These are phyloP conservation scores for Puccinia novopanici DNA, from an alignment of 1,284 basidiomycete species.

Conservation along the genomic window DNA sequence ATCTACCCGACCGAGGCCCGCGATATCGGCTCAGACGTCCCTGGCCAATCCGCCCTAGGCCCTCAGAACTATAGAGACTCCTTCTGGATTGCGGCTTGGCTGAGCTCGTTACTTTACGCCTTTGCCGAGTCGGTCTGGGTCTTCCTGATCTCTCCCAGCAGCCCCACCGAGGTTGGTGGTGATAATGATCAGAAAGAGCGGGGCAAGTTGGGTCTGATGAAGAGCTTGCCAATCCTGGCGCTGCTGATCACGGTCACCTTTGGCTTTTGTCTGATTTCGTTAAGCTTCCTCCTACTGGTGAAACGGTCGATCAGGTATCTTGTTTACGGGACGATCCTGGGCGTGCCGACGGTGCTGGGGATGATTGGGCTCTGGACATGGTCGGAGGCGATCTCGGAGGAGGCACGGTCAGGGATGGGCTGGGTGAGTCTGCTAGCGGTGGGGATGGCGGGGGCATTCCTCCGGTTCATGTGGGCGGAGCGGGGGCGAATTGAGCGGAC, in stretches of 20 bases:
- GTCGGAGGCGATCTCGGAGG: conserved; percentile 39
- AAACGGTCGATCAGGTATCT: conserved; percentile 36
- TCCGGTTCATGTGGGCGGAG: conserved; percentile 32
- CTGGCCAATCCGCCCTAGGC: conserved; percentile 32
- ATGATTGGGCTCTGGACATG: conserved; percentile 45
- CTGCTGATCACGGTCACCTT: conserved; percentile 36
- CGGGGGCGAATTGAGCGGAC: conserved; percentile 32
- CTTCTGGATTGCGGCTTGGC: conserved; percentile 46
- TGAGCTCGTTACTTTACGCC: conserved; percentile 39
- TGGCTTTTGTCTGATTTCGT: conserved; percentile 26
- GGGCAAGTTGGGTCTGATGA: conserved; percentile 6
- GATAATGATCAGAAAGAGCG: not conserved
- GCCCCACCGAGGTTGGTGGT: not conserved
- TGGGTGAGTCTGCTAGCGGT: conserved; percentile 27
- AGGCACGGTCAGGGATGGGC: conserved; percentile 11
- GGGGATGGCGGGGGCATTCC: conserved; percentile 2
- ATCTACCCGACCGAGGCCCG: conserved; percentile 49
- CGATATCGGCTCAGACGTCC: conserved; percentile 43
- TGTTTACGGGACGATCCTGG: conserved; percentile 40
- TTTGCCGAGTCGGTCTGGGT: conserved; percentile 36
- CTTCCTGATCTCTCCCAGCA: not conserved
- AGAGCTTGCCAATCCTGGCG: conserved; percentile 32
- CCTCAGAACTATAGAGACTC: conserved; percentile 45
- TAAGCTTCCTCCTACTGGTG: conserved; percentile 35
- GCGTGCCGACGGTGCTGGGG: conserved; percentile 32